Evolutionary conservation across 2,329 filamentous ascomycete genomes (phyloP).

Genomic region (Hymenoscyphus fraxineus): DNA sequence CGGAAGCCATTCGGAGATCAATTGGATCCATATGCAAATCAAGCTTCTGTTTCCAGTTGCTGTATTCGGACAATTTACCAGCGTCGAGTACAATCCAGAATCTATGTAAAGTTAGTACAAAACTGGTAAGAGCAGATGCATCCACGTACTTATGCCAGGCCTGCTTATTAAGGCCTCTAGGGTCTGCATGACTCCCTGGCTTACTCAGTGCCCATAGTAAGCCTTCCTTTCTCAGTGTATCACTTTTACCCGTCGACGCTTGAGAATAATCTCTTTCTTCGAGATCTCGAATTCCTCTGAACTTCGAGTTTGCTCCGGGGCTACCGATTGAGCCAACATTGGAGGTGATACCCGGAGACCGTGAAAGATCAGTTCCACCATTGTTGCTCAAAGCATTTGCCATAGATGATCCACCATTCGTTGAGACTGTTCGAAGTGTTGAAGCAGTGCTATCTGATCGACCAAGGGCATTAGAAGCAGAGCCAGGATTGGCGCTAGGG

Average conservation of each 20-base stretch:
- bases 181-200: slow-evolving; percentile 91
- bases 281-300: slow-evolving; percentile 88
- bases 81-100: slow-evolving; percentile 99
- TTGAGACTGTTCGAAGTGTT: slow-evolving; percentile 53
- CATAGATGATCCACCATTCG: slow-evolving; percentile 37
- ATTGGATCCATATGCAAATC: slow-evolving; percentile 98
- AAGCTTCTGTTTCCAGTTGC: slow-evolving; percentile 97
- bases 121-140: not conserved
- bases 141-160: slow-evolving; percentile 91
- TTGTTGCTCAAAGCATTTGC: slow-evolving; percentile 33
- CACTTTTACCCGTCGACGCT: slow-evolving; percentile 49
- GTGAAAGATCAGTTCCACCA: slow-evolving; percentile 37
- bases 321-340: slow-evolving; percentile 41
- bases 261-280: slow-evolving; percentile 73
- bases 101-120: slow-evolving; percentile 46
- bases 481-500: slow-evolving; percentile 29
- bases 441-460: slow-evolving; percentile 72
- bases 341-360: slow-evolving; percentile 52
- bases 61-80: slow-evolving; percentile 95
- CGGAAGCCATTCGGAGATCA: slow-evolving; percentile 92
- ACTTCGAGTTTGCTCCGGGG: slow-evolving; percentile 56
- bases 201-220: slow-evolving; percentile 91
- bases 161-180: slow-evolving; percentile 91
- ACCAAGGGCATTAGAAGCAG: slow-evolving; percentile 58
- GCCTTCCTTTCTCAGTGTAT: slow-evolving; percentile 82